Evolutionary conservation across 1,139 yeast species (phyloP), one percentile per base, ranked within the genome.

Genomic region (Yamadazyma sp.): DNA sequence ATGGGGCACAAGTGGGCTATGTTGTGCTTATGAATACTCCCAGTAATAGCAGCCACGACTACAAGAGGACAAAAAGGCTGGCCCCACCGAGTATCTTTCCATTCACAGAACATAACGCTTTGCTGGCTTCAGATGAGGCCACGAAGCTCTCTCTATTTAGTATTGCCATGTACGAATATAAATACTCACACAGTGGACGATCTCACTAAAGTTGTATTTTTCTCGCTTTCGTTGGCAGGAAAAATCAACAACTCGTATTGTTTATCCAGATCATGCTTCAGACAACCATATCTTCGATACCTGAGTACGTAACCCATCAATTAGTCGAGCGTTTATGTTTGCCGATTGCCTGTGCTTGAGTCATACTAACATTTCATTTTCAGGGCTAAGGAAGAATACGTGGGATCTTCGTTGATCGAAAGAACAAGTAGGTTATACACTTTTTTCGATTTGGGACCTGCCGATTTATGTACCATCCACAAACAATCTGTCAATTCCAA

Each of bases 391-490:
- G 83, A 78, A 50, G 77, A 71, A 43, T 65, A 66, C 47, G 62
- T 69, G 29, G 81, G 81, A 12, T 65, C 76, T 23, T 72, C 79
- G 2, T 55, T 78, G 28, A 64, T 69, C 31, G 81, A 77, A 53
- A 62, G 83, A 48, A 75, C 82, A 1, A 62, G 77, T 29, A 67
- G 81, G 40, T 57, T 78, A 37, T 73, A 66, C 40, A 59, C 71
- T 17, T 68, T 72, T 43, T 47, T 42, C 33, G 83, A 78, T 41
- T 61, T 92, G 39, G 98, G 98, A 0, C 96, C 96, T 0, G 91
- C 96, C 5, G 98, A 92, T 65, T 69, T 92, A 48, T 86, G 95
- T 37, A 95, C 87, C 55, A 66, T 80, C 40, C 76, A 77, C 40
- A 77, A 79, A 51, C 72, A 54, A 47, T 67, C 64, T 35, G 59